phyloP scores from a whole-genome alignment of 192 early-diverging fungal genomes.

The Entomortierella beljakovae region DNA sequence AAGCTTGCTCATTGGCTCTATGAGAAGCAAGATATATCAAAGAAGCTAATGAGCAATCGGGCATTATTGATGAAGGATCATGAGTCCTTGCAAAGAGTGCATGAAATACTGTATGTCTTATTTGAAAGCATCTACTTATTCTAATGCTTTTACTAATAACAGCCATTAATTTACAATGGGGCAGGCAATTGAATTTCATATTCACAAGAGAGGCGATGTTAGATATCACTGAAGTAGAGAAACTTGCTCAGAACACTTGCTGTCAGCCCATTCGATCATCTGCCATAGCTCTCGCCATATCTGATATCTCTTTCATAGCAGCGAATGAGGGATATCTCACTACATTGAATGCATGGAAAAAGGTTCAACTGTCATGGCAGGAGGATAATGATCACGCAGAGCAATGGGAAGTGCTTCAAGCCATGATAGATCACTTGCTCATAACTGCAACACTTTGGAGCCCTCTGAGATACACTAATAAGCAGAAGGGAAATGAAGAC shows the following conservation, averaged over 20 bases:
- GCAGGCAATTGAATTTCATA: neutral
- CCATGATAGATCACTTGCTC: constrained; percentile 5
- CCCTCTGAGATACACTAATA: constrained; percentile 4
- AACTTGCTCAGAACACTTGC: neutral
- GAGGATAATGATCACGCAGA: neutral
- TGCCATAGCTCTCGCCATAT: neutral
- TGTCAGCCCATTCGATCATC: neutral
- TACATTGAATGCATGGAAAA: neutral
- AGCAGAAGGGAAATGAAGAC: constrained; percentile 10
- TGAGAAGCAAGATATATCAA: neutral
- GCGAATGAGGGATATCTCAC: neutral
- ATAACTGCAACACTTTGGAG: constrained; percentile 6
- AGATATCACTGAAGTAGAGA: neutral
- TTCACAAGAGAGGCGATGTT: neutral
- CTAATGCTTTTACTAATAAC: neutral
- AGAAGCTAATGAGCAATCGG: neutral
- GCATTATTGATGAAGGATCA: neutral
- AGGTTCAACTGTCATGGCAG: neutral
- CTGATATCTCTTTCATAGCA: neutral
- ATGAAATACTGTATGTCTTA: neutral
- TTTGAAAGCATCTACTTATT: neutral
- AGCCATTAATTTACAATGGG: neutral
- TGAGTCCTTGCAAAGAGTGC: neutral
- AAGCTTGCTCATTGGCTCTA: neutral
- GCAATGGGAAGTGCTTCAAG: constrained; percentile 4